phyloP scores from a whole-genome alignment of 2,329 filamentous ascomycete species.

The Fusarium humuli region DNA sequence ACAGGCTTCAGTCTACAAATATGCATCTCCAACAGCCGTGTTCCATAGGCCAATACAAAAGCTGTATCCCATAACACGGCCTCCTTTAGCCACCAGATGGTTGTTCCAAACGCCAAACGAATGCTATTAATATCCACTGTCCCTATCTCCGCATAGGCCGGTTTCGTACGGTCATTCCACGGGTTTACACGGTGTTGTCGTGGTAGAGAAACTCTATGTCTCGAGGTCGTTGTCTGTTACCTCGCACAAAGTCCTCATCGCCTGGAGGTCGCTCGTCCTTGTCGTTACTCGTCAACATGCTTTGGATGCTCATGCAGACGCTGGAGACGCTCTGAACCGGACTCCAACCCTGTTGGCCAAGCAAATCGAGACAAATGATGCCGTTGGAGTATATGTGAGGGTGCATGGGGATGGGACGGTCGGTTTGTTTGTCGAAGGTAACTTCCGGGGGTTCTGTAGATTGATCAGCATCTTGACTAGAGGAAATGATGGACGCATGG shows the following conservation, averaged over 20 bases:
- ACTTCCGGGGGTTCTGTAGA: slow-evolving; percentile 90
- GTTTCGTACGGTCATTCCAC: background rate
- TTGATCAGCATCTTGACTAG: slow-evolving; percentile 13
- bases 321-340: slow-evolving; percentile 98
- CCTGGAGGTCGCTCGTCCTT: slow-evolving; percentile 92
- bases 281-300: slow-evolving; percentile 95
- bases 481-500: background rate
- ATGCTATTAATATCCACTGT: slow-evolving; percentile 34
- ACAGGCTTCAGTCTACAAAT: slow-evolving; percentile 12
- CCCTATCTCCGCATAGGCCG: slow-evolving; percentile 3
- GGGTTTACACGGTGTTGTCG: slow-evolving; percentile 77
- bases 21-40: slow-evolving; percentile 6
- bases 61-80: slow-evolving; percentile 21
- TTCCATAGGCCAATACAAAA: slow-evolving; percentile 30
- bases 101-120: slow-evolving; percentile 40
- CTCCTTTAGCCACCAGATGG: slow-evolving; percentile 17
- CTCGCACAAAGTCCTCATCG: slow-evolving; percentile 87
- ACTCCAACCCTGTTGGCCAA: slow-evolving; percentile 90
- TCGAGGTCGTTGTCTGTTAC: slow-evolving; percentile 81
- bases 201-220: slow-evolving; percentile 97
- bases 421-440: slow-evolving; percentile 77
- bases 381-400: slow-evolving; percentile 99
- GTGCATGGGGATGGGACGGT: slow-evolving; percentile 86
- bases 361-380: slow-evolving; percentile 95
- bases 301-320: slow-evolving; percentile 96